A percentile compares a stretch with the other conserved stretches of the same genome.
phyloP scores from a whole-genome alignment of 2,329 filamentous ascomycete species.

The Fusarium paranaense region DNA sequence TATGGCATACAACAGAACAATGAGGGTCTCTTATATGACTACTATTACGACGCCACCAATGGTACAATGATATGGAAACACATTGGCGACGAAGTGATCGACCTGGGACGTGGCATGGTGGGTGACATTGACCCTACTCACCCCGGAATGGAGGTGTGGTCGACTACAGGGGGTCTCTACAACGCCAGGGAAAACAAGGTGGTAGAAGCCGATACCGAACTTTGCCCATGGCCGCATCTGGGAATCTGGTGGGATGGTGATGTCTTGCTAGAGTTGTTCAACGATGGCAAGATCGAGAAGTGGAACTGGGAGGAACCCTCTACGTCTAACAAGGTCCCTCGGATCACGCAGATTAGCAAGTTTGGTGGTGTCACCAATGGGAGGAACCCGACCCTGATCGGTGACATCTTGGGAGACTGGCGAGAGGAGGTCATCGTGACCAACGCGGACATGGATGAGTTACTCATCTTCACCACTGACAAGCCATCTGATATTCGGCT shows the following conservation, averaged over 20 bases:
- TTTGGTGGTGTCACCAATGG: constrained; percentile 10
- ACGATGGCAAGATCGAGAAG: constrained; percentile 40
- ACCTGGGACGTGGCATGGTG: constrained; percentile 34
- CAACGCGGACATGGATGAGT: constrained; percentile 22
- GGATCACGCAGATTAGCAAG: not conserved
- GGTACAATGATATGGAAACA: constrained; percentile 36
- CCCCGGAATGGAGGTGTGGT: constrained; percentile 38
- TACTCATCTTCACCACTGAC: constrained; percentile 40
- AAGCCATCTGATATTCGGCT: constrained; percentile 29
- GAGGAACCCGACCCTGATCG: constrained; percentile 27
- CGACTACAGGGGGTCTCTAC: constrained; percentile 31
- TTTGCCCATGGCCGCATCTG: constrained; percentile 25
- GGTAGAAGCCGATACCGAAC: constrained; percentile 1
- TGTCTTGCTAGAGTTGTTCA: constrained; percentile 36
- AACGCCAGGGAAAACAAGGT: constrained; percentile 26
- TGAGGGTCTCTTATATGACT: constrained; percentile 29
- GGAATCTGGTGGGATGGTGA: constrained; percentile 33
- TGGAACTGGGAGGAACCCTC: constrained; percentile 23
- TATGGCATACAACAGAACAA: constrained; percentile 39
- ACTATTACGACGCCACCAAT: constrained; percentile 37
- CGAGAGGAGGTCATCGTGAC: constrained; percentile 37
- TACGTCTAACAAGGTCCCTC: not conserved
- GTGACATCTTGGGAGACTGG: constrained; percentile 40
- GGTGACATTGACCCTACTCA: constrained; percentile 38
- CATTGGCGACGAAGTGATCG: not conserved